Evolutionary conservation across 306 rosid genomes (phyloP).

Genomic region (Luffa aegyptiaca): DNA sequence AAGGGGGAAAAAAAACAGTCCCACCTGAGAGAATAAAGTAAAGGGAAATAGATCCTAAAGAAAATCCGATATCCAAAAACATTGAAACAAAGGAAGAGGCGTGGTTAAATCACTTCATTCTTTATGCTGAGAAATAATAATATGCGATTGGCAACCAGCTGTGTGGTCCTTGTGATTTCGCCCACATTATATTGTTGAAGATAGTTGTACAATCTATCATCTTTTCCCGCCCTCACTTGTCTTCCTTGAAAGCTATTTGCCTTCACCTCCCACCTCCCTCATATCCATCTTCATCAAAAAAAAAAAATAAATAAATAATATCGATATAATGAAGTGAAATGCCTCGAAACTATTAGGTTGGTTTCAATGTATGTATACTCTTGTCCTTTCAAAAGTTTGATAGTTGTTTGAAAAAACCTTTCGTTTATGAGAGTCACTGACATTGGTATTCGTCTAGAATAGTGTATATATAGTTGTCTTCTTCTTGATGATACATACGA

Average conservation of each 20-base stretch:
- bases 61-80: not conserved
- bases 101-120: constrained; percentile 2
- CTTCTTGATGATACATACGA: no score
- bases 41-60: not conserved
- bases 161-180: not conserved
- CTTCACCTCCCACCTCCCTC: not conserved
- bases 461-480: no score
- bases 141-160: not conserved
- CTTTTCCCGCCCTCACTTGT: not conserved
- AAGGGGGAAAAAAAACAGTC: not conserved
- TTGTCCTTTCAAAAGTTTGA: no score
- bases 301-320: not conserved
- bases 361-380: no score
- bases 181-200: not conserved
- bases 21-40: not conserved
- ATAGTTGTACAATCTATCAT: not conserved
- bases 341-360: not conserved
- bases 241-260: constrained; percentile 1
- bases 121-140: not conserved
- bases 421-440: no score
- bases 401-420: no score
- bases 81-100: not conserved
- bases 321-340: not conserved
- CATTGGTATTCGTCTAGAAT: no score
- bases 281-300: not conserved